Base-by-base conservation (phyloP, 1,284 basidiomycete genomes). In the Malassezia arunalokei region DNA sequence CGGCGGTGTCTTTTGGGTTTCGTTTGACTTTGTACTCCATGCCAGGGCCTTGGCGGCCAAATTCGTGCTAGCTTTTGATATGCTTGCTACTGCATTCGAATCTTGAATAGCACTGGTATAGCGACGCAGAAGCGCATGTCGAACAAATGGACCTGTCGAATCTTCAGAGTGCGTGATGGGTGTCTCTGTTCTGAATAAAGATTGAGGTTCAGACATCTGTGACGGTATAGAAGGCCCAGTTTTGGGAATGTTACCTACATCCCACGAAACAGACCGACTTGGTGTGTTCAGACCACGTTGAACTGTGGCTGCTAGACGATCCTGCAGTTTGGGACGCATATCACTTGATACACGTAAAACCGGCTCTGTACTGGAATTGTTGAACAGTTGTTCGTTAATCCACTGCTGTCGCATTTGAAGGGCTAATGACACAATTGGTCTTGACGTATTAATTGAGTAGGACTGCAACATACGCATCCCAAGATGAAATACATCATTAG, bases 1-100 rank as follows among this genome's bases (percentile, higher is more conserved):
- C 29, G 42, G 24, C 42, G 42, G 12, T 11, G n/a, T 40, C 42
- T 29, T 9, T 40, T n/a, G 39, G 9, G 2, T 24, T 15, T n/a
- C 17, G 11, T n/a, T 9, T 12, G 39, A 11, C 39, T 40, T 40
- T 35, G 33, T 35, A 24, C 43, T 47, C 53, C 53, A 55, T 7
- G 56, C 60, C 52, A 68, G 49, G 1, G 68, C 66, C 45, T 62
- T 66, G 11, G 68, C 70, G 2, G 64, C 65, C 24, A 64, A 54
- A 42, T 73, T 71, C 0, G 70, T 68, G 46, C 65, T 60, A 1
- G 62, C 63, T 44, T 73, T 73, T 39, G 65, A 64, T 6, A 73
- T 37, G 32, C 57, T 66, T 15, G 70, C 70, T 2, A 64, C 68
- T 5, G 68, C 62, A 39, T 73, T 64, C 43, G 65, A 68, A 31